phyloP scores from a whole-genome alignment of 2,329 filamentous ascomycete species.

The Onygenales sp. region DNA sequence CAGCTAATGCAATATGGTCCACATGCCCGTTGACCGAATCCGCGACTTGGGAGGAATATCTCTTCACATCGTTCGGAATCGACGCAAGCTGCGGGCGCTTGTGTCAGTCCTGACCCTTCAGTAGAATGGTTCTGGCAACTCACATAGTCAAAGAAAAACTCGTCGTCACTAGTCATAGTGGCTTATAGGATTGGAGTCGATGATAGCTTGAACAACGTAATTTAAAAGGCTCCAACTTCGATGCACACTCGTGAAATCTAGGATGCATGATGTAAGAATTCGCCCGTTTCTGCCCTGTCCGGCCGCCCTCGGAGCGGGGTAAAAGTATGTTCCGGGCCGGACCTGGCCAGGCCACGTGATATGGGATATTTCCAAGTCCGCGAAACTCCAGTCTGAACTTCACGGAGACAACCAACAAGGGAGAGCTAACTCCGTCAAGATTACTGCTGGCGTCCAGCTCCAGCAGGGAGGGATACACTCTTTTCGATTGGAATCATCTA shows the following conservation, averaged over 20 bases:
- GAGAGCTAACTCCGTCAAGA: neutral
- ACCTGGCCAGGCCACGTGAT: neutral
- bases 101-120: neutral
- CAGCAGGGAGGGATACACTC: too few relatives aligned
- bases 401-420: neutral
- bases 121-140: constrained; percentile 24
- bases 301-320: neutral
- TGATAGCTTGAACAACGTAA: neutral
- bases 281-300: neutral
- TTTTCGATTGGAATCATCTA: too few relatives aligned
- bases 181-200: constrained; percentile 32
- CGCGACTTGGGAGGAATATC: constrained; percentile 63
- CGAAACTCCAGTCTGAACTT: neutral
- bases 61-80: constrained; percentile 56
- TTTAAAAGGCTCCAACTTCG: too few relatives aligned
- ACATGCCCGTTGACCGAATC: constrained; percentile 74
- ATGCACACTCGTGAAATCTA: neutral
- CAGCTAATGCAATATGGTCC: constrained; percentile 60
- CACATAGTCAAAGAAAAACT: constrained; percentile 69
- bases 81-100: constrained; percentile 40
- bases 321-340: neutral
- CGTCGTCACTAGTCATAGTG: constrained; percentile 69
- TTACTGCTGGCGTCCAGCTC: too few relatives aligned
- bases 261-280: neutral
- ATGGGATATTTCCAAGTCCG: neutral